Evolutionary conservation across 2,329 filamentous ascomycete genomes (phyloP).

Genomic region (Colletotrichum gigasporum): DNA sequence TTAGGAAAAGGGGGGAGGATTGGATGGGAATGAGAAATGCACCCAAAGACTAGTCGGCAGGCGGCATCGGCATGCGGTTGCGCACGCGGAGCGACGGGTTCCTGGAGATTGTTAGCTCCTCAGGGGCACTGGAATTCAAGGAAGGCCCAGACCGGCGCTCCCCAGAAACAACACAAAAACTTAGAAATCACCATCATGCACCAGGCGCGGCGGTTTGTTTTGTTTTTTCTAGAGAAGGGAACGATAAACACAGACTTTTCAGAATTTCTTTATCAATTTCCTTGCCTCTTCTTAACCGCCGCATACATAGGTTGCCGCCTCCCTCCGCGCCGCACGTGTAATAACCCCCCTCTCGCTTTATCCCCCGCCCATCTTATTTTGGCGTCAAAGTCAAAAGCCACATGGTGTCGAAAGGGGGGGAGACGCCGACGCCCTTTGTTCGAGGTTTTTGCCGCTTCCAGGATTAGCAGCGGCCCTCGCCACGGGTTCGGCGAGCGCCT

Average conservation of each 20-base stretch:
- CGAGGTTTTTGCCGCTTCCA: slow-evolving; percentile 12
- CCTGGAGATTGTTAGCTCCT: slow-evolving; percentile 23
- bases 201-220: too few species aligned
- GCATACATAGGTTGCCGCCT: background rate
- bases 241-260: background rate
- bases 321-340: background rate
- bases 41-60: too few species aligned
- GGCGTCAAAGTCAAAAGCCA: slow-evolving; percentile 16
- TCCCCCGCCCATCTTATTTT: background rate
- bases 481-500: slow-evolving; percentile 12
- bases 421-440: too few species aligned
- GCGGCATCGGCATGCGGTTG: slow-evolving; percentile 11
- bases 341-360: background rate
- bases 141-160: slow-evolving; percentile 23
- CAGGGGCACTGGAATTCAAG: slow-evolving; percentile 26
- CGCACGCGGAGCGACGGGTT: slow-evolving; percentile 14
- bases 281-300: too few species aligned
- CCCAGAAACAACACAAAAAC: too few species aligned
- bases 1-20: background rate
- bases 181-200: background rate
- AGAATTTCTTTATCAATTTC: too few species aligned
- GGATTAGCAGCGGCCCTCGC: slow-evolving; percentile 12
- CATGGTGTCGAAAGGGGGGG: slow-evolving; percentile 12
- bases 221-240: background rate
- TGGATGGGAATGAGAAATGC: background rate